A percentile compares a stretch with the other conserved stretches of the same genome.
Evolutionary conservation across 371 early-diverging fungal species (phyloP).

Genomic region (Basidiobolus meristosporus): DNA sequence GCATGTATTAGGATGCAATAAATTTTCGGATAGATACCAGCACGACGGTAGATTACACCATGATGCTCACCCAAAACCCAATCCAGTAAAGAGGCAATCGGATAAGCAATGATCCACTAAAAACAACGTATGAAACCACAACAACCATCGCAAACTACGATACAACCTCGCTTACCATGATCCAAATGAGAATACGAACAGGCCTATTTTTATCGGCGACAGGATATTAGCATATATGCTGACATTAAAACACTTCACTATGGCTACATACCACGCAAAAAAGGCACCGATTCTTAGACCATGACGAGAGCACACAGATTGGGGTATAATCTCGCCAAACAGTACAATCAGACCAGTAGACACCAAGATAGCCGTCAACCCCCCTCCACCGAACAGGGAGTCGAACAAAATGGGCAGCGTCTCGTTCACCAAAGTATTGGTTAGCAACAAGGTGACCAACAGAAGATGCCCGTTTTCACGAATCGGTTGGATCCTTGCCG

Average conservation of each 20-base stretch:
- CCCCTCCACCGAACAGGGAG: slow-evolving; percentile 38
- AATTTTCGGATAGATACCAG: slow-evolving; percentile 5
- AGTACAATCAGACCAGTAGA: slow-evolving; percentile 79
- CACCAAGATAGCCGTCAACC: slow-evolving; percentile 66
- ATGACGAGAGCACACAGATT: slow-evolving; percentile 30
- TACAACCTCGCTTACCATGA: slow-evolving; percentile 2
- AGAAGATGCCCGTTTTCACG: slow-evolving; percentile 50
- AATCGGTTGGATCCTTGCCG: slow-evolving; percentile 42
- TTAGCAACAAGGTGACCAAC: slow-evolving; percentile 67
- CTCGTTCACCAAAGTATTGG: slow-evolving; percentile 86
- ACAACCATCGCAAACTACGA: not conserved
- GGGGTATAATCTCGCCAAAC: slow-evolving; percentile 80
- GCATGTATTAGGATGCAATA: not conserved
- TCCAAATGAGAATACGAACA: slow-evolving; percentile 7
- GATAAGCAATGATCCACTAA: slow-evolving; percentile 57
- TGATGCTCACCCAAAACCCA: slow-evolving; percentile 57
- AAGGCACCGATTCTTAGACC: slow-evolving; percentile 67
- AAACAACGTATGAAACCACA: slow-evolving; percentile 21
- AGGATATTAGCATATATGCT: not conserved
- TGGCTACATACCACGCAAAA: slow-evolving; percentile 22
- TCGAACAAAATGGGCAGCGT: slow-evolving; percentile 76
- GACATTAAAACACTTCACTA: not conserved
- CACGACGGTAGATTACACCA: slow-evolving; percentile 57
- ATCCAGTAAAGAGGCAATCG: slow-evolving; percentile 57
- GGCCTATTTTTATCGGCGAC: slow-evolving; percentile 3